Base-by-base conservation (phyloP, 257 asterid genomes). In the Solanum acaule region DNA sequence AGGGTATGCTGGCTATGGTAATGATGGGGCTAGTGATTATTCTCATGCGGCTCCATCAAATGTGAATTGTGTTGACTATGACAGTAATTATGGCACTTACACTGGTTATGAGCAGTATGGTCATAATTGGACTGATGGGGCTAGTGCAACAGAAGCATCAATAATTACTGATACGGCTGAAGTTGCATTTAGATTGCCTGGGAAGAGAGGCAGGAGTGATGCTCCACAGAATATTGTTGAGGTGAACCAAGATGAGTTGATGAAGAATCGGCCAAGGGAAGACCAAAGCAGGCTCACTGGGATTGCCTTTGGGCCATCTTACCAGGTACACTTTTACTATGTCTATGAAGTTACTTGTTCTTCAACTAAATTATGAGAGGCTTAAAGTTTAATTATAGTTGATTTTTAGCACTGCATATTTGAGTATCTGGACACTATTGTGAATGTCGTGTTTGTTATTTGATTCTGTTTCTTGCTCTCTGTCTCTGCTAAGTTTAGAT, bases 211-310 rank as follows among this genome's bases (percentile, higher is more conserved):
- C 37, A 95, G 96, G 93, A 96, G 90, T 84, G 95, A 92, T 89
- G 88, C 56, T 78, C 94, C 97, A 3, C 88, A 88, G 6, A 90
- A 95, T 77, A 91, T 96, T 61, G 49, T 95, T 89, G 99, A 96
- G 93, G 98, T 96, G 92, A 96, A 90, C 87, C 99, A 96, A 93
- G 99, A 96, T 88, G 99, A 96, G 90, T 92, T 96, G 90, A 95
- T 96, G 93, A 96, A 96, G 89, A 91, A 96, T 91, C 90, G 99
- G 22, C 99, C 98, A 1, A 93, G 98, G 93, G 97, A 96, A 91
- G 99, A 96, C 89, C 96, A 96, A 90, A 93, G 86, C 86, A 96
- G 93, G 89, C 46, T 76, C 56, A 96, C 99, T 86, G 99, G 99
- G 85, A 95, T 95, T 90, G 98, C 98, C 71, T 96, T 96, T 92